Evolutionary conservation across 495 filamentous ascomycete genomes (phyloP).

Genomic region (Chaetomium cochliodes): DNA sequence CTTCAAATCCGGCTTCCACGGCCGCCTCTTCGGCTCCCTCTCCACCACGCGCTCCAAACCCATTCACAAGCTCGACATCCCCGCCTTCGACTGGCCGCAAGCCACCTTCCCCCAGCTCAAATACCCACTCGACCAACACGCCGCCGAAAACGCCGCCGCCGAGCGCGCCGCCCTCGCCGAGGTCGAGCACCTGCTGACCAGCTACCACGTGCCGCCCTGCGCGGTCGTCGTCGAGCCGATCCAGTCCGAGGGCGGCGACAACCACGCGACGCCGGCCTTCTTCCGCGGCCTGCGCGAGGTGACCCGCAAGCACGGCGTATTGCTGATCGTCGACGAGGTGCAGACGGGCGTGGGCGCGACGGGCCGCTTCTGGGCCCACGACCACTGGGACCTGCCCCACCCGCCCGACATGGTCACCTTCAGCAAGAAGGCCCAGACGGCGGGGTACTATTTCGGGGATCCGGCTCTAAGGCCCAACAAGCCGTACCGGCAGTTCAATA

Average conservation of each 20-base stretch:
- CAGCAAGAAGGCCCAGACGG: constrained; percentile 97
- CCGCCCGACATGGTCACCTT: constrained; percentile 99
- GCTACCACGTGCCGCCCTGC: constrained; percentile 80
- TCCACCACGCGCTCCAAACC: constrained; percentile 94
- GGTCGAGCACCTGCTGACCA: constrained; percentile 81
- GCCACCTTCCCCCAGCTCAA: constrained; percentile 86
- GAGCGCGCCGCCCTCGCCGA: constrained; percentile 86
- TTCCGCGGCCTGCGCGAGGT: constrained; percentile 85
- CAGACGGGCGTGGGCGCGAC: constrained; percentile 96
- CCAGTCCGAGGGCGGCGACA: constrained; percentile 97
- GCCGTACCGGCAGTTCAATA: constrained; percentile 99
- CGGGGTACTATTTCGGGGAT: constrained; percentile 94
- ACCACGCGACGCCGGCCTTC: constrained; percentile 92
- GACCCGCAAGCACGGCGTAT: constrained; percentile 79
- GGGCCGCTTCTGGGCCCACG: constrained; percentile 98
- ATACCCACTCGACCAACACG: constrained; percentile 86
- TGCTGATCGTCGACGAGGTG: constrained; percentile 97
- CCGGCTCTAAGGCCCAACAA: constrained; percentile 88
- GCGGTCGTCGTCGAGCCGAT: constrained; percentile 94
- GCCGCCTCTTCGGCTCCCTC: constrained; percentile 87
- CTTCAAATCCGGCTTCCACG: constrained; percentile 94
- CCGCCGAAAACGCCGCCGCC: constrained; percentile 75
- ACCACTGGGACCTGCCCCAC: constrained; percentile 83
- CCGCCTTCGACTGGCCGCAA: constrained; percentile 97
- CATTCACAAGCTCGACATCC: constrained; percentile 98